These are phyloP conservation scores for Serendipita indica DNA, from an alignment of 768 basidiomycete genomes.

Conservation along the genomic window DNA sequence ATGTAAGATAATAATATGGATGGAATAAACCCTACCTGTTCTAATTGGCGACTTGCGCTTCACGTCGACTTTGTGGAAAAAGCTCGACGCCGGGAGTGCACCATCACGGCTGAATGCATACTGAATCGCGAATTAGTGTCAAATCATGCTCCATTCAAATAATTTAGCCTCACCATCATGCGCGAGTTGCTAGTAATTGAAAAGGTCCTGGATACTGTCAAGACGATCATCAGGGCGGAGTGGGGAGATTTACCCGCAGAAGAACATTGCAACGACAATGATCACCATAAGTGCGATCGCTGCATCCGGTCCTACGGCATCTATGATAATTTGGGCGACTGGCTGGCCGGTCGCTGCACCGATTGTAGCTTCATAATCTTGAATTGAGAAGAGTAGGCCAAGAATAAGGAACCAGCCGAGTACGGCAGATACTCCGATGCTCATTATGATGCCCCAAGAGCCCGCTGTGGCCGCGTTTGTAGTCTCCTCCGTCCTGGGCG, in stretches of 20 bases:
- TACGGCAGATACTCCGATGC: conserved; percentile 55
- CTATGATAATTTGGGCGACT: conserved; percentile 64
- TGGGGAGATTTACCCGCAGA: conserved; percentile 39
- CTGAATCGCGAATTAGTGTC: conserved; percentile 16
- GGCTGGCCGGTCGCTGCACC: conserved; percentile 45
- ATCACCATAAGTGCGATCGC: conserved; percentile 66
- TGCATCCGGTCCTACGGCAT: conserved; percentile 57
- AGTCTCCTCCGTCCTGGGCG: conserved; percentile 67
- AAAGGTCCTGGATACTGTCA: conserved; percentile 39
- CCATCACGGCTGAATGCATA: conserved; percentile 68
- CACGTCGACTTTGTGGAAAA: conserved; percentile 47
- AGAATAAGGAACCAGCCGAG: conserved; percentile 65
- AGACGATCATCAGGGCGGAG: neutral
- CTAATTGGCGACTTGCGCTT: conserved; percentile 50
- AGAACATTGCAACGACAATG: conserved; percentile 58
- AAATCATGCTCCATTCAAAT: neutral
- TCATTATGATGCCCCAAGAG: conserved; percentile 50
- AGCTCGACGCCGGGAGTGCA: conserved; percentile 50
- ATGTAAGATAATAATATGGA: neutral
- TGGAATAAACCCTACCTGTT: conserved; percentile 33
- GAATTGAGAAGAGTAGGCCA: conserved; percentile 61
- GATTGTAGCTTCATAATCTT: conserved; percentile 45
- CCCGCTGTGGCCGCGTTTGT: conserved; percentile 41
- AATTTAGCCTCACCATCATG: conserved; percentile 35
- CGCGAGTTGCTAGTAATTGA: conserved; percentile 65